Evolutionary conservation across 2,329 filamentous ascomycete genomes (phyloP), one percentile per base, ranked within the genome.

Genomic region (Thermomyces lanuginosus): DNA sequence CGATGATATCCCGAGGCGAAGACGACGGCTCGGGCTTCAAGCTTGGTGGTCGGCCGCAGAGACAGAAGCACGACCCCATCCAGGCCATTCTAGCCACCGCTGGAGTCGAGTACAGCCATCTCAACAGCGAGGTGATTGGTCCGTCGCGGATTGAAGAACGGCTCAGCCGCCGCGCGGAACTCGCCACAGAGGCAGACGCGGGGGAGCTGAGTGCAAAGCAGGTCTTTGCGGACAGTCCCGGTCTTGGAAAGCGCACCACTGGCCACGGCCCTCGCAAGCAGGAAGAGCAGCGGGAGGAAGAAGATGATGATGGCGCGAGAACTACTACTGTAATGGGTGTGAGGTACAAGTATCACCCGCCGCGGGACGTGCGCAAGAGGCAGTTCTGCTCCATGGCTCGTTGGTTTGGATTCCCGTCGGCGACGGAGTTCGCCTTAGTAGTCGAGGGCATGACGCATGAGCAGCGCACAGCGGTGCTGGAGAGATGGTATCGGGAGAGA

Each of bases 61-160:
- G n/a, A n/a, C n/a, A 61, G 38, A 73, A 55, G 30, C 58, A 65
- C 24, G 81, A 95, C 42, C 76, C 81, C 0, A 67, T 95, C 16
- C 77, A 86, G 40, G 89, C 83, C 2, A 95, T 98, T 35, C 68
- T 98, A 1, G 72, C 80, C 2, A 72, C 75, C 5, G 83, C 80
- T 0, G 89, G 89, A 2, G 84, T 98, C 0, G 75, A 89, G 44
- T 98, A 98, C 49, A 92, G 83, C 0, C 89, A 98, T 45, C 79
- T 95, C 41, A 98, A 98, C 47, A 82, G 80, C 1, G 84, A 98
- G 52, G 84, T 98, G 8, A 71, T 98, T 30, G 89, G 89, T 7
- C 76, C 81, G 1, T 89, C 78, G n/a, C 81, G 77, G 39, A 68
- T 93, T n/a, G 89, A 98, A 54, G 76, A 79, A 36, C 70, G 76